phyloP scores from a whole-genome alignment of 2,329 filamentous ascomycete genomes.

The Sporothrix pseudoabietina region DNA sequence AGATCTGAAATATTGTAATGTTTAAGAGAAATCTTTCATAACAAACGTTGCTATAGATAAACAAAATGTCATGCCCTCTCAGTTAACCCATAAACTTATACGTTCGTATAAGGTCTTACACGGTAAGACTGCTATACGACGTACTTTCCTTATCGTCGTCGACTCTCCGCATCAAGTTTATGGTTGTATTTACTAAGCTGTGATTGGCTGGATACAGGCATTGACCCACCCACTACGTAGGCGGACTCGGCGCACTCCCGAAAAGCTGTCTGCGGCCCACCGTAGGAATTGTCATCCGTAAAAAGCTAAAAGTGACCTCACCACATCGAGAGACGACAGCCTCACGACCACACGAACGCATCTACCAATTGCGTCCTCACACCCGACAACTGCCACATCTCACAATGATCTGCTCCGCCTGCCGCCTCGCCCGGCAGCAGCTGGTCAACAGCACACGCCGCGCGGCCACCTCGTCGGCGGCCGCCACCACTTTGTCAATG shows the following conservation, averaged over 20 bases:
- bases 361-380: neutral
- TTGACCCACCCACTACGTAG: neutral
- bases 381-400: neutral
- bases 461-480: neutral
- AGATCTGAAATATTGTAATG: too few species aligned
- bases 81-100: neutral
- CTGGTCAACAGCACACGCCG: slow-evolving; percentile 13
- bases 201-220: neutral
- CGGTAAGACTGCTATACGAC: neutral
- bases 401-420: slow-evolving; percentile 27
- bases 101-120: neutral
- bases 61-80: too few species aligned
- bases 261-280: neutral
- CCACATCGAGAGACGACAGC: neutral
- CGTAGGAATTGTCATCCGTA: neutral
- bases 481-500: neutral
- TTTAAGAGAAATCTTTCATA: too few species aligned
- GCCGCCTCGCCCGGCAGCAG: slow-evolving; percentile 28
- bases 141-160: neutral
- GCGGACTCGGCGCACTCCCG: neutral
- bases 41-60: too few species aligned
- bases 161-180: neutral
- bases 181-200: slow-evolving; percentile 3
- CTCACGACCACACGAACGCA: neutral
- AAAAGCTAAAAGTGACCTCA: neutral